These are phyloP conservation scores for Pseudonitzschia multistriata DNA, from an alignment of 108 stramenopile genomes.

Conservation along the genomic window DNA sequence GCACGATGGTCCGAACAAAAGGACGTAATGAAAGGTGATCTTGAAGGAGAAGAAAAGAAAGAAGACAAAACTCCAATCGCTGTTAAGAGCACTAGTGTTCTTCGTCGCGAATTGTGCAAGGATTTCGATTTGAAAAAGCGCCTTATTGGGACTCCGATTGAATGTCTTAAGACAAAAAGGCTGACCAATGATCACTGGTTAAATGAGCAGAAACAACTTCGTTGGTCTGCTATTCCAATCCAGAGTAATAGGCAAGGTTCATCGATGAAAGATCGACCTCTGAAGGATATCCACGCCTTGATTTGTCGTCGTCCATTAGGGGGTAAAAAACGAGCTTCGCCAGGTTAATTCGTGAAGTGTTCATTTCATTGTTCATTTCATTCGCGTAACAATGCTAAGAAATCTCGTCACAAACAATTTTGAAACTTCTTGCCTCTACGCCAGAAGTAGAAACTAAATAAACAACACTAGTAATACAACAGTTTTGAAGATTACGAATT, in stretches of 20 bases:
- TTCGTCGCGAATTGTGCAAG: constrained; percentile 3
- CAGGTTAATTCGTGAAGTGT: no score
- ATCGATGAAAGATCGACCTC: background rate
- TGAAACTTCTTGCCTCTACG: no score
- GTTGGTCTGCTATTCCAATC: background rate
- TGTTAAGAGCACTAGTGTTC: background rate
- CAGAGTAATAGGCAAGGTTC: background rate
- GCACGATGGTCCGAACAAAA: background rate
- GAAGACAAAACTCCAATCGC: background rate
- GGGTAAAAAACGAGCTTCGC: no score
- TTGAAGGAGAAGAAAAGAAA: background rate
- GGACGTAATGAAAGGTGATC: background rate
- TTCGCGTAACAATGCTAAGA: no score
- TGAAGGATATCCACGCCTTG: background rate
- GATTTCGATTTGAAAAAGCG: background rate
- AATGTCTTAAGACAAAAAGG: background rate
- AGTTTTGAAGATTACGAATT: no score
- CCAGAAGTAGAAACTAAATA: no score
- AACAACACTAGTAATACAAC: no score
- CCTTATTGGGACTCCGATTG: background rate
- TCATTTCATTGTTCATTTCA: no score
- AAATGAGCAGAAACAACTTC: background rate
- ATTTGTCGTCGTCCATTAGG: background rate
- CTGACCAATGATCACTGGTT: background rate
- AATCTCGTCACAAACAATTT: no score